These are phyloP conservation scores for Zasmidium cellare DNA, from an alignment of 2,329 filamentous ascomycete species.

Conservation along the genomic window DNA sequence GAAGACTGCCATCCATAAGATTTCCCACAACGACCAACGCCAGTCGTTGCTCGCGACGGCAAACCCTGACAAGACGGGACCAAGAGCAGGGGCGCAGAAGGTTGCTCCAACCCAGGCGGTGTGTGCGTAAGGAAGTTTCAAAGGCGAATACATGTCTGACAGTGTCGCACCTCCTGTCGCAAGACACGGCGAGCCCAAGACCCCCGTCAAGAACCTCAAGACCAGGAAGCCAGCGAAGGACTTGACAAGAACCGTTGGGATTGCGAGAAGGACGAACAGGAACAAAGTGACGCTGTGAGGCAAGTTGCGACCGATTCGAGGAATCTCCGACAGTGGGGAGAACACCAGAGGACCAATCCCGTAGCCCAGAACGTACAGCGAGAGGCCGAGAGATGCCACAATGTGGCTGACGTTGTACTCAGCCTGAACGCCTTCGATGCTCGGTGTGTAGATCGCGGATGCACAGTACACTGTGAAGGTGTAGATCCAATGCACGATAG, in stretches of 20 bases:
- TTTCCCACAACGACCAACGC: slow-evolving; percentile 64
- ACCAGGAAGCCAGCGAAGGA: slow-evolving; percentile 44
- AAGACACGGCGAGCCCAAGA: slow-evolving; percentile 65
- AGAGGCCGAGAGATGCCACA: neutral
- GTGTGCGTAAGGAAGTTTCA: slow-evolving; percentile 42
- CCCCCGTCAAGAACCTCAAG: slow-evolving; percentile 62
- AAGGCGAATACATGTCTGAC: slow-evolving; percentile 39
- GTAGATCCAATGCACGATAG: neutral
- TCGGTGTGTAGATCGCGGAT: neutral
- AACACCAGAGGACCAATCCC: slow-evolving; percentile 17
- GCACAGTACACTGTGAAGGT: neutral
- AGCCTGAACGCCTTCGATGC: neutral
- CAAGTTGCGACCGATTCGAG: slow-evolving; percentile 13
- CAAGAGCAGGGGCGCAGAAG: slow-evolving; percentile 51
- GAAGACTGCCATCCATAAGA: slow-evolving; percentile 62
- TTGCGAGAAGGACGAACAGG: slow-evolving; percentile 6
- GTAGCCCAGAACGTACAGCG: slow-evolving; percentile 4
- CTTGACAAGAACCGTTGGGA: slow-evolving; percentile 27
- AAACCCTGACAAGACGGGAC: slow-evolving; percentile 61
- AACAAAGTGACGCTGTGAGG: slow-evolving; percentile 3
- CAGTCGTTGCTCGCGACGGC: slow-evolving; percentile 58
- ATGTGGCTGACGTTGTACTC: neutral
- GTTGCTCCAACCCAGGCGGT: slow-evolving; percentile 44
- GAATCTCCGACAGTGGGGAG: slow-evolving; percentile 13
- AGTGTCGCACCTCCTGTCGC: slow-evolving; percentile 56